phyloP scores from a whole-genome alignment of 441 rosid genomes.

The Euphorbia corollata region DNA sequence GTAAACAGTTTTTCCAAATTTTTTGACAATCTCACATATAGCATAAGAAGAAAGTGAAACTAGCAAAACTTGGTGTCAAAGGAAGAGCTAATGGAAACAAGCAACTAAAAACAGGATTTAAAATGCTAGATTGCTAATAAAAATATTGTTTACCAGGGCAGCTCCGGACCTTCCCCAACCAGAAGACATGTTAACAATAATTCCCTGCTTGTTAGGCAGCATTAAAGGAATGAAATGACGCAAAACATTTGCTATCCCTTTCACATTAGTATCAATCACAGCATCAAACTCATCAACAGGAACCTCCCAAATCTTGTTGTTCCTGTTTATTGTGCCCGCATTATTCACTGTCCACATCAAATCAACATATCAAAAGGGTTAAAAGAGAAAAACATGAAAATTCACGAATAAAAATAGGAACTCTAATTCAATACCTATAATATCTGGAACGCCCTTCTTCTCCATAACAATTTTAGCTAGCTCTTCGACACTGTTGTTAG shows the following conservation, averaged over 20 bases:
- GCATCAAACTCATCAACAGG: constrained; percentile 77
- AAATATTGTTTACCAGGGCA: constrained; percentile 59
- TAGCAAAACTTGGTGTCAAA: background rate
- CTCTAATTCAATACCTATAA: constrained; percentile 42
- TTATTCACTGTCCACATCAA: constrained; percentile 54
- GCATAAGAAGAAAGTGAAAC: background rate
- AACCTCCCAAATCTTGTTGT: constrained; percentile 93
- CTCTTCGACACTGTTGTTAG: constrained; percentile 70
- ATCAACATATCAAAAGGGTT: background rate
- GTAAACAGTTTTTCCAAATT: too few relatives aligned
- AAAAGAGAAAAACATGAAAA: background rate
- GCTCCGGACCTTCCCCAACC: constrained; percentile 99
- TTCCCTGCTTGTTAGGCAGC: constrained; percentile 71
- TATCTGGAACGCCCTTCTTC: constrained; percentile 80
- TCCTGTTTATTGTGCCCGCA: constrained; percentile 83
- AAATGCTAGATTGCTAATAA: background rate
- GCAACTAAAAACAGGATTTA: background rate
- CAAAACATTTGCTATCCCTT: constrained; percentile 71
- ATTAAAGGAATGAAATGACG: constrained; percentile 88
- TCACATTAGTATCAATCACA: constrained; percentile 84
- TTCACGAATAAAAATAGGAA: background rate
- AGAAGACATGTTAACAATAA: constrained; percentile 83
- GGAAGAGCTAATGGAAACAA: background rate
- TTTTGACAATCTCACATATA: background rate
- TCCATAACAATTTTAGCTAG: constrained; percentile 60